These are phyloP conservation scores for Chaetomium cochliodes DNA, from an alignment of 495 filamentous ascomycete species.

Conservation along the genomic window DNA sequence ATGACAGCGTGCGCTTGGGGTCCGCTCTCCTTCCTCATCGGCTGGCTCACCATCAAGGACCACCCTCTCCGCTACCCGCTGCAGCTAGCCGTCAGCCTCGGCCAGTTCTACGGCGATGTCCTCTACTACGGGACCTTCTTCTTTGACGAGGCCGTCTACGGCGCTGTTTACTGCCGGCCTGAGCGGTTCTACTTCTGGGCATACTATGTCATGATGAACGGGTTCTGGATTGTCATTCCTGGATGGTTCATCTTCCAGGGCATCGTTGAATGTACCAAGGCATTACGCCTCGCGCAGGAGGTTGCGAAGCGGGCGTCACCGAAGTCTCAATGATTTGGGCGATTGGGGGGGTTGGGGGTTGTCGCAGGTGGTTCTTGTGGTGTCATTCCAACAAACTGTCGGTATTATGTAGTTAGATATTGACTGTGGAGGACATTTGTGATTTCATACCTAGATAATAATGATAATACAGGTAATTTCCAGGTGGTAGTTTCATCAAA, in stretches of 20 bases:
- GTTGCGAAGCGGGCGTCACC: not conserved
- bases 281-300: constrained; percentile 1
- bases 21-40: constrained; percentile 53
- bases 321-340: not conserved
- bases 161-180: constrained; percentile 51
- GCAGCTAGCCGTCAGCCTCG: constrained; percentile 54
- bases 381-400: no score
- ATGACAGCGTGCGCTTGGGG: constrained; percentile 48
- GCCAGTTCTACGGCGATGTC: constrained; percentile 57
- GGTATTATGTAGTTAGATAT: no score
- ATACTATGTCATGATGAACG: constrained; percentile 57
- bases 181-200: constrained; percentile 57
- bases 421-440: no score
- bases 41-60: constrained; percentile 44
- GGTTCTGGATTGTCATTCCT: constrained; percentile 59
- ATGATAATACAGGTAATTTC: no score
- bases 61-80: constrained; percentile 54
- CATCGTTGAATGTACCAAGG: not conserved
- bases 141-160: constrained; percentile 46
- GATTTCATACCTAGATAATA: no score
- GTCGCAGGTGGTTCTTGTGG: no score
- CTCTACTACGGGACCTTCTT: constrained; percentile 57
- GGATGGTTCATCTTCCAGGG: not conserved
- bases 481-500: no score
- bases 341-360: not conserved